Evolutionary conservation across 768 basidiomycete genomes (phyloP), one percentile per base, ranked within the genome.

Genomic region (Candolleomyces aberdarensis): DNA sequence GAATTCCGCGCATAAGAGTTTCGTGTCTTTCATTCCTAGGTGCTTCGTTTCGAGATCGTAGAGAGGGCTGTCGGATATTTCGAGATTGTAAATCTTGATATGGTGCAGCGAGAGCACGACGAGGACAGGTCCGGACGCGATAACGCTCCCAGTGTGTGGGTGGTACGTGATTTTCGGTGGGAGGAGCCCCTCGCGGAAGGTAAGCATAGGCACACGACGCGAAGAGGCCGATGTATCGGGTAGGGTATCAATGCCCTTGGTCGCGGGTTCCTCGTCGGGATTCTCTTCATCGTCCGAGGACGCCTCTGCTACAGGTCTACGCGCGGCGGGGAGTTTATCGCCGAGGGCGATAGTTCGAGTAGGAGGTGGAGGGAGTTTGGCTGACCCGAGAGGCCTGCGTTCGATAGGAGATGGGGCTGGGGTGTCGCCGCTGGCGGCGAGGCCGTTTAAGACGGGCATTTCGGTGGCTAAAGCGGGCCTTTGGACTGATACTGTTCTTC

Each of bases 1-100:
- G 70, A 95, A 92, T 71, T 89, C 93, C 74, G 96, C 80, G 20
- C 87, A 85, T 1, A 88, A 87, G 41, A 96, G 79, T 65, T 85
- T 87, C 3, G 82, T 72, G 48, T 93, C 89, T 68, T 89, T 92
- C 53, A 81, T 52, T 0, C 83, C 84, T 3, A 86, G 69, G 13
- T 86, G 83, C 62, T 83, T 87, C 56, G 86, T 80, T 53, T 94
- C 89, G 13, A 92, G 65, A 1, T 70, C 74, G 63, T 77, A 77
- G 1, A 79, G 54, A 0, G 84, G 84, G 4, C 69, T 66, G 51
- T 85, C 83, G 0, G 78, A 75, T 43, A 76, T 54, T 1, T 79
- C 72, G 14, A 89, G 72, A 66, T 88, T 84, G 67, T 86, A 92
- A 17, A 88, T 77, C 65, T 80, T 85, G 62, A 93, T 69, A 47